Evolutionary conservation across 495 filamentous ascomycete species (phyloP), one percentile per base, ranked within the genome.

Genomic region (Hyaloscypha bicolor): DNA sequence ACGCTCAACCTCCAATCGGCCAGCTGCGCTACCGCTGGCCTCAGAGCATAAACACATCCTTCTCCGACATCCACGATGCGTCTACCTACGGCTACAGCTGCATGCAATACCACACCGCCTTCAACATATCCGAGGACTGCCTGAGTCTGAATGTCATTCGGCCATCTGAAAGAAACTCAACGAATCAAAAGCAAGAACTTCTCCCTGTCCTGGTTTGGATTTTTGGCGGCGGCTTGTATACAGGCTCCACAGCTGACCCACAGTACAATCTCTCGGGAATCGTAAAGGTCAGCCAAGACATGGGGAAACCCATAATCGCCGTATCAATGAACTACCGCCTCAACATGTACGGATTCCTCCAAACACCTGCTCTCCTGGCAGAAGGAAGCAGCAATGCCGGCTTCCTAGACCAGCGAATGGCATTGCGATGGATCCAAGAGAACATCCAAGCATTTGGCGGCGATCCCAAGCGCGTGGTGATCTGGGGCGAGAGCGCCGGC

Each of bases 171-270:
- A 0, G 88, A 85, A 19, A 87, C 80, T 53, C 82, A 73, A 62
- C 71, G 77, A 0, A 78, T 76, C n/a, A 77, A 85, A 4, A 85
- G 16, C 11, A 19, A 14, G 42, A 19, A 6, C 9, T 86, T 55
- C 76, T 92, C 3, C 90, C 61, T 0, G 89, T 93, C 25, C 78
- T 89, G 45, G 85, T 90, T 30, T 92, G 90, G 90, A 92, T 93
- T 60, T 91, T 84, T 72, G 90, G 89, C 22, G 90, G 90, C 57
- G 89, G 85, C 1, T 91, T 88, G 89, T 67, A 22, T n/a, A 19
- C 56, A 21, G 62, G 73, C 59, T 59, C 72, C 39, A 80, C 75
- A 76, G 82, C 37, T 78, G 83, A 63, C 87, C 64, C 81, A 85
- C 65, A 80, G 76, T 2, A 79, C 73, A 64, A 74, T 74, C 74